Conservation (phyloP, 2,329 filamentous ascomycete genomes). For the Lachnellula willkommii region DNA sequence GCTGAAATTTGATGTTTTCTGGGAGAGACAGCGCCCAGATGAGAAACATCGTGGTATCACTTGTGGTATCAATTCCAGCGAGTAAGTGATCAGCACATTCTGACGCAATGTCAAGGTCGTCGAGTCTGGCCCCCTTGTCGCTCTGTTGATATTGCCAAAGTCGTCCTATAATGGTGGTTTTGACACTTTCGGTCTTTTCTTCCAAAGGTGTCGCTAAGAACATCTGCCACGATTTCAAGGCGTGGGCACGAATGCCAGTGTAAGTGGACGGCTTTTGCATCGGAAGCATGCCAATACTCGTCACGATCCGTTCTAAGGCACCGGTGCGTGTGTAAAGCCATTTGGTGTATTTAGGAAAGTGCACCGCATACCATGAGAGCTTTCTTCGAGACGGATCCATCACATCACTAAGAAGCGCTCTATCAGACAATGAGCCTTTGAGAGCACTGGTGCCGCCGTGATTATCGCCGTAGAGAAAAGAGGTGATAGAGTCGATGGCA, state of each 20-base stretch:
- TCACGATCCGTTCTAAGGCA: constrained; percentile 33
- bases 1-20: constrained; percentile 39
- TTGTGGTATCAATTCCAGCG: constrained; percentile 49
- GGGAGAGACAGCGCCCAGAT: constrained; percentile 45
- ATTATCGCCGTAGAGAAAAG: constrained; percentile 43
- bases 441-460: constrained; percentile 41
- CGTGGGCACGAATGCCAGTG: constrained; percentile 44
- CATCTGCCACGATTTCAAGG: constrained; percentile 27
- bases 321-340: constrained; percentile 45
- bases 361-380: constrained; percentile 46
- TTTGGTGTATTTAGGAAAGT: constrained; percentile 40
- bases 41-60: constrained; percentile 46
- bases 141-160: constrained; percentile 34
- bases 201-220: constrained; percentile 7
- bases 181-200: constrained; percentile 4
- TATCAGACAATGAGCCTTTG: constrained; percentile 34
- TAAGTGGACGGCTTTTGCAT: constrained; percentile 47
- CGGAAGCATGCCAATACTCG: constrained; percentile 36
- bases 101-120: constrained; percentile 44
- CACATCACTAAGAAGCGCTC: constrained; percentile 43
- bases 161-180: constrained; percentile 33
- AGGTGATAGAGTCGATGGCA: constrained; percentile 47
- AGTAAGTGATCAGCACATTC: constrained; percentile 50
- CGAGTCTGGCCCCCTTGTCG: constrained; percentile 28
- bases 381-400: constrained; percentile 41